Conservation (phyloP, 139 green algal species). For the Dunaliella sp. region DNA sequence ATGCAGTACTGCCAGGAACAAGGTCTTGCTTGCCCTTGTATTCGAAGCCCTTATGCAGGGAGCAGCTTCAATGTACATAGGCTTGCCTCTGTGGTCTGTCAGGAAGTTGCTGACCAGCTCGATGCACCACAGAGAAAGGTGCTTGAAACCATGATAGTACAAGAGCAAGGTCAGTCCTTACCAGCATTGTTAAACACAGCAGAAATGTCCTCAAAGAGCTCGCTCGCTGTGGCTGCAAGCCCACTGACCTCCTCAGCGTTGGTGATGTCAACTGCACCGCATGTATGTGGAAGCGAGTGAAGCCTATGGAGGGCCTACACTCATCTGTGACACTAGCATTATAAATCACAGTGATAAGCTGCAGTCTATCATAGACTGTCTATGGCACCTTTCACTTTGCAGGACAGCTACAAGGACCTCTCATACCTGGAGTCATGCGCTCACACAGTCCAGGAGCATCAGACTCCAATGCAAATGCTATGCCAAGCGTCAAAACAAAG, state of each 20-base stretch:
- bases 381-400: too few species aligned
- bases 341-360: too few species aligned
- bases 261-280: not conserved
- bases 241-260: not conserved
- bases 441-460: not conserved
- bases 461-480: too few species aligned
- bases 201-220: not conserved
- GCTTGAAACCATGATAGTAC: not conserved
- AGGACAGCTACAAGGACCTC: too few species aligned
- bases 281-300: not conserved
- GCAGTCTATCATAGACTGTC: too few species aligned
- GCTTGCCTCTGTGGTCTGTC: too few species aligned
- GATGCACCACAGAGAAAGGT: too few species aligned
- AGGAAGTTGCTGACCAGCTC: too few species aligned
- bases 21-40: not conserved
- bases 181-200: not conserved
- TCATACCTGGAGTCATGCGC: too few species aligned
- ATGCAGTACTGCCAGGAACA: not conserved
- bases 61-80: not conserved
- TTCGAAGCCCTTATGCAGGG: not conserved
- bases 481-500: too few species aligned
- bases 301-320: not conserved
- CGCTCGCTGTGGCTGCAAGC: not conserved
- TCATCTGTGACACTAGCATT: not conserved
- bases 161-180: not conserved